Base-by-base conservation (phyloP, 2,329 filamentous ascomycete genomes). In the Gaeumannomyces sp. region DNA sequence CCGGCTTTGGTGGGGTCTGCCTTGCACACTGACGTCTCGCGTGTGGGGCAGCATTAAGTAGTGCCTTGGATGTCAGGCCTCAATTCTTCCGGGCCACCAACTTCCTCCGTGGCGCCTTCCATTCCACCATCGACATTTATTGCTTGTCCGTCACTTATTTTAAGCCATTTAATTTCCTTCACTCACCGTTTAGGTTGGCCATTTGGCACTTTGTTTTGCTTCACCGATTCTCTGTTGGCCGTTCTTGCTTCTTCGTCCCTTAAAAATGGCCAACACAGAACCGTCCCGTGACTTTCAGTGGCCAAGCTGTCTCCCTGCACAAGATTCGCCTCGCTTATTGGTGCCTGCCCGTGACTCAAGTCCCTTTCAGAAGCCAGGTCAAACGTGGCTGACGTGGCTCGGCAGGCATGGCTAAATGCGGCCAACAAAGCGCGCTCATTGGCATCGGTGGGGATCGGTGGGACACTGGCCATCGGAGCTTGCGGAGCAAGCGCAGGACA, bases 371-470 rank as follows among this genome's bases (percentile, higher is more conserved):
- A 4, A 45, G 56, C 56, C 56, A 58, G 56, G 56, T 22, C 6
- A 58, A 58, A 59, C 50, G 62, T 64, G 62, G 62, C 62, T 64
- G 62, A 59, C 57, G 63, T 64, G 63, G 63, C 58, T 64, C 50
- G 31, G 63, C 2, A 31, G n/a, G 27, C 27, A 45, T 38, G 59
- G 63, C 8, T 61, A 58, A 60, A 27, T 31, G 45, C 59, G 63
- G 63, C 38, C 16, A 38, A 59, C 56, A 59, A 19, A 3, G 19
- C 3, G 38, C 38, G 38, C 38, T 6, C 6, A 45, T 45, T 45
- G 38, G 38, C 13, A 14, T 45, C 14, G 38, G 38, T 45, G 38
- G 38, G 38, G 38, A 45, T 31, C 31, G 31, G 35, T 11, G 11
- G 22, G 22, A n/a, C 45, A 22, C 45, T n/a, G 22, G 22, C 45